Conservation (phyloP, 1,284 basidiomycete genomes). For the Cutaneotrichosporon dermatis region DNA sequence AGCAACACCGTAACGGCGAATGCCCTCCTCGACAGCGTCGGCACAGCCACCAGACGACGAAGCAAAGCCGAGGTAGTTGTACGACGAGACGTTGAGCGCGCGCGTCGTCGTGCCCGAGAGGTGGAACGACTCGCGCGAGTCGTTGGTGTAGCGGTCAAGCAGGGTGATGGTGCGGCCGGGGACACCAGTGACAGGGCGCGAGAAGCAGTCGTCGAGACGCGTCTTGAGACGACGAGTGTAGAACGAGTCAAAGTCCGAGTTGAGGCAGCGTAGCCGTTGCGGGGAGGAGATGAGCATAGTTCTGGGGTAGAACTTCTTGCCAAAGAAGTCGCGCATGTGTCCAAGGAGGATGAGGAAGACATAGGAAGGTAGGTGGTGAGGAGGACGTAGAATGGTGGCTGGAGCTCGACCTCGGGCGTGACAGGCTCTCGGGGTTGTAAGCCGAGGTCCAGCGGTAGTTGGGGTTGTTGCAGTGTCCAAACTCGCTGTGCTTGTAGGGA, state of each 20-base stretch:
- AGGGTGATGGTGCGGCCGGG: conserved; percentile 88
- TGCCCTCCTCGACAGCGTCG: conserved; percentile 79
- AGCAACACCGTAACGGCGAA: conserved; percentile 74
- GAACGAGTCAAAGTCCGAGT: conserved; percentile 98
- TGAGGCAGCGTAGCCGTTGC: conserved; percentile 90
- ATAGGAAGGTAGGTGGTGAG: conserved; percentile 90
- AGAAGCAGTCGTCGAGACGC: conserved; percentile 94
- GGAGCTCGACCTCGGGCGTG: conserved; percentile 57
- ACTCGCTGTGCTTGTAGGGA: conserved; percentile 46
- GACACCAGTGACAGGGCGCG: conserved; percentile 87
- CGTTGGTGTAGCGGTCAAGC: conserved; percentile 76
- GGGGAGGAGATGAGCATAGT: conserved; percentile 75
- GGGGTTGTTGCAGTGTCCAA: conserved; percentile 46
- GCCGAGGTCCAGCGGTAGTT: conserved; percentile 49
- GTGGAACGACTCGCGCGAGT: conserved; percentile 75
- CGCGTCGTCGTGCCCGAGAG: conserved; percentile 78
- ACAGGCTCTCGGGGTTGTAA: conserved; percentile 51
- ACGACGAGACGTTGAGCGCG: conserved; percentile 92
- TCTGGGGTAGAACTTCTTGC: conserved; percentile 70
- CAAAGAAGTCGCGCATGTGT: conserved; percentile 91
- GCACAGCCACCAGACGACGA: conserved; percentile 89
- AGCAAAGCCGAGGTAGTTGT: conserved; percentile 99
- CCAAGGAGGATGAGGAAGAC: conserved; percentile 83
- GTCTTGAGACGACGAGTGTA: conserved; percentile 93
- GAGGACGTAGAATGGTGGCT: conserved; percentile 85